Percentiles rank a stretch among this genome's conserved stretches.
These are phyloP conservation scores for Nephromyces sp. DNA, from an alignment of 169 alveolate genomes.

Conservation along the genomic window DNA sequence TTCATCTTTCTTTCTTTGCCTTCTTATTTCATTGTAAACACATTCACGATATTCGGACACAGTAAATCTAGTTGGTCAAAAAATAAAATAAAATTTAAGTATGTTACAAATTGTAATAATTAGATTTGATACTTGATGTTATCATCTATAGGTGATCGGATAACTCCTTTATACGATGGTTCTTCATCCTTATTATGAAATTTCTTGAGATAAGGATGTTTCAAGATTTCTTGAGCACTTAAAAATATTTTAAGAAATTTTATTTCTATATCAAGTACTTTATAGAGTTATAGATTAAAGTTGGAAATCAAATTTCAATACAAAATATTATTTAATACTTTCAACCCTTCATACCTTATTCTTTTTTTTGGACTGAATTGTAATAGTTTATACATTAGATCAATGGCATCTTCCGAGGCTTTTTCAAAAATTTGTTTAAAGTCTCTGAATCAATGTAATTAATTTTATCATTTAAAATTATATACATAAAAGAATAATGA, in stretches of 20 bases:
- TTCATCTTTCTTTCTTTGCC: not conserved
- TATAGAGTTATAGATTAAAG: not conserved
- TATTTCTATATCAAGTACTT: not conserved
- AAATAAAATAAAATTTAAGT: not conserved
- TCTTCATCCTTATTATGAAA: conserved; percentile 84
- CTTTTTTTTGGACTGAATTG: conserved; percentile 77
- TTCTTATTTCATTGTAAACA: not conserved
- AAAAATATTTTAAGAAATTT: not conserved
- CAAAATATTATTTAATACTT: not conserved
- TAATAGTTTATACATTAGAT: conserved; percentile 68
- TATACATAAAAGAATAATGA: too few relatives aligned
- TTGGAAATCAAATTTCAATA: not conserved
- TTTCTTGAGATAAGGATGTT: conserved; percentile 76
- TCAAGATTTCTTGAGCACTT: conserved; percentile 77
- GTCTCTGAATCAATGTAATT: conserved; percentile 20
- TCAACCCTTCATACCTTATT: conserved; percentile 24
- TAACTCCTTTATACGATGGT: conserved; percentile 56
- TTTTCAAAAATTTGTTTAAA: conserved; percentile 42
- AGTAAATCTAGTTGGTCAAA: not conserved
- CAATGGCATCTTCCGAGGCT: conserved; percentile 71
- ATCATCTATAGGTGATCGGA: conserved; percentile 43
- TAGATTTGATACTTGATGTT: conserved; percentile 35
- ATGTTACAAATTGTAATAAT: not conserved
- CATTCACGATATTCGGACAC: not conserved
- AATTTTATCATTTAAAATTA: too few relatives aligned